A percentile compares a stretch with the other conserved stretches of the same genome.
phyloP scores from a whole-genome alignment of 176 grass and related monocot species.

The Themeda triandra region DNA sequence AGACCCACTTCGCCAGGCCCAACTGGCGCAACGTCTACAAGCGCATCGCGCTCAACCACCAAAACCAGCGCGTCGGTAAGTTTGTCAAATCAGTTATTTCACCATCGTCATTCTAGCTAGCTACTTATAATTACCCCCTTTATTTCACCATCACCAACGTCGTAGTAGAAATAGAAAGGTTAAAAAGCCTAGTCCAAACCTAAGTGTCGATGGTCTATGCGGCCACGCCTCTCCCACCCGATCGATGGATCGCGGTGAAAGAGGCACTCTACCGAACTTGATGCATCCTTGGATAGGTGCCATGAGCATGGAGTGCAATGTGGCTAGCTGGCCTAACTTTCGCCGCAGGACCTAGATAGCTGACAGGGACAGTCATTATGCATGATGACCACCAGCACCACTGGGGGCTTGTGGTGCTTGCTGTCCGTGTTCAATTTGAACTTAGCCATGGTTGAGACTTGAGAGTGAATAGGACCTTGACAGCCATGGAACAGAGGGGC shows the following conservation, averaged over 20 bases:
- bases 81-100: no score
- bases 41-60: conserved; percentile 77
- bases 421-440: conserved; percentile 9
- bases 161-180: background rate
- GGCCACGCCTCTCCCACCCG: background rate
- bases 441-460: background rate
- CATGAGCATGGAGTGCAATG: background rate
- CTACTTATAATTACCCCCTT: no score
- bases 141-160: no score
- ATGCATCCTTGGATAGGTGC: background rate
- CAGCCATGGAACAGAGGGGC: no score
- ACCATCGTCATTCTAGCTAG: background rate
- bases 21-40: conserved; percentile 90
- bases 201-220: background rate
- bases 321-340: conserved; percentile 5
- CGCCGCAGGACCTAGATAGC: background rate
- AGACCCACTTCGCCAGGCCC: conserved; percentile 88
- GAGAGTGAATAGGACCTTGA: no score
- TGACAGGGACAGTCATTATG: conserved; percentile 13
- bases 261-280: conserved; percentile 32
- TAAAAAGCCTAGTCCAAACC: background rate
- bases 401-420: background rate
- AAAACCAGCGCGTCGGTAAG: conserved; percentile 62
- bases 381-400: background rate
- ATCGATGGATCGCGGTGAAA: background rate